These are phyloP conservation scores for Aspergillus pseudoviridinutans DNA, from an alignment of 2,329 filamentous ascomycete species.

Conservation along the genomic window DNA sequence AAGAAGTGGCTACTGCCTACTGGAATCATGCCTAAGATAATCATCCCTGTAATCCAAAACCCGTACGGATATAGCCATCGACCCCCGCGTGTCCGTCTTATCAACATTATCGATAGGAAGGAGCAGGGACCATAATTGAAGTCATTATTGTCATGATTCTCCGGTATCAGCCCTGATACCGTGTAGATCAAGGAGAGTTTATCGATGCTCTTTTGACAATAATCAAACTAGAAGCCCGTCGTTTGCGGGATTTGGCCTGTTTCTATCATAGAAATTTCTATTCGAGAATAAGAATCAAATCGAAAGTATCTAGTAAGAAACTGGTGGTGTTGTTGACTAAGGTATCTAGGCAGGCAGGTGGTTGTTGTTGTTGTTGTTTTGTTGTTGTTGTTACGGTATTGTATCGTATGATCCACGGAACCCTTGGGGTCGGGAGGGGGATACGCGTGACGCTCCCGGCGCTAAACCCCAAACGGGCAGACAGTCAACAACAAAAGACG, in stretches of 20 bases:
- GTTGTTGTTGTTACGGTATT: not conserved
- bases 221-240: not conserved
- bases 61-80: not conserved
- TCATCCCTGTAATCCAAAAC: not conserved
- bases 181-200: not conserved
- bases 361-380: not conserved
- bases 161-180: not conserved
- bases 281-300: not conserved
- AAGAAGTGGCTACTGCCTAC: not conserved
- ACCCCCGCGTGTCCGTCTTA: slow-evolving; percentile 16
- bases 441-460: slow-evolving; percentile 25
- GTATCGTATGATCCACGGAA: slow-evolving; percentile 14
- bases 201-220: not conserved
- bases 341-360: not conserved
- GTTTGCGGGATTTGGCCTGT: not conserved
- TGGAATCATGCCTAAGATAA: not conserved
- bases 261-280: not conserved
- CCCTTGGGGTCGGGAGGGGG: slow-evolving; percentile 1
- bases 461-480: slow-evolving; percentile 21
- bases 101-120: slow-evolving; percentile 16
- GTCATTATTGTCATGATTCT: not conserved
- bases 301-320: no score
- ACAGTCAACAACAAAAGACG: slow-evolving; percentile 31
- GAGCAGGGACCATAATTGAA: not conserved
- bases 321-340: not conserved